Base-by-base conservation (phyloP, 345 rosid species). In the Ricinus communis region DNA sequence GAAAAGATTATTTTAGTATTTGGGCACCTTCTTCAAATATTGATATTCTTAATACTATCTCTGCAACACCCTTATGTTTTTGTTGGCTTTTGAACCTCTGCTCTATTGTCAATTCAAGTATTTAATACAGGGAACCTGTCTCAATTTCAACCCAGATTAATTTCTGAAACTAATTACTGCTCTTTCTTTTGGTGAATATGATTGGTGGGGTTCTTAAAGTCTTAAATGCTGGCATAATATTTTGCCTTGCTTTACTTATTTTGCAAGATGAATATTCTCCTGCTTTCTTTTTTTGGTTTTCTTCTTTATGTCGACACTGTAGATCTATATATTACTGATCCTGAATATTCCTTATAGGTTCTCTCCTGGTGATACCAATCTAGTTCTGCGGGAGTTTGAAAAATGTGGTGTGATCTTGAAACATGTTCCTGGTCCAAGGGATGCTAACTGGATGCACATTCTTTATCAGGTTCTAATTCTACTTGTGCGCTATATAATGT, bases 401-500 rank as follows among this genome's bases (percentile, higher is more conserved):
- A 95, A 95, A 77, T 89, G 90, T 50, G 97, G 97, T 53, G 84
- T 89, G 79, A 86, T 92, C 74, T 76, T 95, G 84, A 95, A 88
- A 76, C 98, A 95, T 88, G 83, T 90, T 81, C 91, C 94, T 53
- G 99, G 99, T 62, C 98, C 97, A 67, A 86, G 94, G 76, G 87
- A 89, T 71, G 97, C 99, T 53, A 95, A 95, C 87, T 92, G 98
- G 98, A 90, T 92, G 90, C 89, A 92, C 84, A 89, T 95, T 73
- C 93, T 90, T 10, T 95, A 89, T 79, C 90, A 81, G 98, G 99
- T 94, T 74, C 68, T 62, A 72, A 97, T 94, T 74, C 71, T 60
- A 74, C 68, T 71, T 71, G 62, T 77, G 53, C 69, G 30, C 50
- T 21, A 0, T 46, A 8, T 11, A 56, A 49, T 28, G 9, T 47